Percentiles rank a stretch among this genome's conserved stretches.
Evolutionary conservation across 2,329 filamentous ascomycete species (phyloP).

Genomic region (Neophaeococcomyces mojaviensis): DNA sequence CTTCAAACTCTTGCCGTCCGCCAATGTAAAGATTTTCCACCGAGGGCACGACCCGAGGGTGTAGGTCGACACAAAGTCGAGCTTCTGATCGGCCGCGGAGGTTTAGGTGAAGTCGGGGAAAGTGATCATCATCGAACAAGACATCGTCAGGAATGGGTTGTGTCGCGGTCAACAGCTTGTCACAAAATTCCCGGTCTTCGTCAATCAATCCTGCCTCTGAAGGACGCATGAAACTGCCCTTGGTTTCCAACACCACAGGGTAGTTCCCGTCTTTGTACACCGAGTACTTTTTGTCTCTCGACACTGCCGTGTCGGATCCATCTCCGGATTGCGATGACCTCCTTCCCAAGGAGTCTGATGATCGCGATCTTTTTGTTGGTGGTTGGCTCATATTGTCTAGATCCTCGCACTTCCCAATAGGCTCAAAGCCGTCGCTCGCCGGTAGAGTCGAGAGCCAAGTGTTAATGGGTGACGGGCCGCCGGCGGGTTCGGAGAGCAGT

Average conservation of each 20-base stretch:
- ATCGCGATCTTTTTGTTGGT: conserved; percentile 12
- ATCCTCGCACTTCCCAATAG: neutral
- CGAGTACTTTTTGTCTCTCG: conserved; percentile 11
- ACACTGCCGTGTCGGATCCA: conserved; percentile 7
- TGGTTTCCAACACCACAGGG: conserved; percentile 9
- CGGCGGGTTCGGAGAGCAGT: too few species aligned
- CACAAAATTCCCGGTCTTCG: neutral
- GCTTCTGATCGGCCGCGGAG: conserved; percentile 6
- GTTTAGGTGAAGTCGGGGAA: conserved; percentile 6
- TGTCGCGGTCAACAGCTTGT: neutral
- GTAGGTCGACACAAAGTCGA: conserved; percentile 7
- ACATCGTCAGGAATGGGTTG: conserved; percentile 5
- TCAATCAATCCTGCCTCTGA: conserved; percentile 7
- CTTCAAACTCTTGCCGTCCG: conserved; percentile 3
- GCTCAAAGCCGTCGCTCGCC: too few species aligned
- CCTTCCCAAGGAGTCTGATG: conserved; percentile 2
- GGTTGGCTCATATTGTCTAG: conserved; percentile 8
- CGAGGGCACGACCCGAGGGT: conserved; percentile 5
- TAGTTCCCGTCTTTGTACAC: conserved; percentile 13
- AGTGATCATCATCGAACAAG: conserved; percentile 8
- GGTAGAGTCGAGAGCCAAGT: conserved; percentile 2
- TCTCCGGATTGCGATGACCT: too few species aligned
- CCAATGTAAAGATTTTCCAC: neutral
- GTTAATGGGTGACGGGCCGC: neutral
- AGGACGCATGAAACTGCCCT: conserved; percentile 14